Evolutionary conservation across 2,329 filamentous ascomycete species (phyloP).

Genomic region (Fusarium sp.): DNA sequence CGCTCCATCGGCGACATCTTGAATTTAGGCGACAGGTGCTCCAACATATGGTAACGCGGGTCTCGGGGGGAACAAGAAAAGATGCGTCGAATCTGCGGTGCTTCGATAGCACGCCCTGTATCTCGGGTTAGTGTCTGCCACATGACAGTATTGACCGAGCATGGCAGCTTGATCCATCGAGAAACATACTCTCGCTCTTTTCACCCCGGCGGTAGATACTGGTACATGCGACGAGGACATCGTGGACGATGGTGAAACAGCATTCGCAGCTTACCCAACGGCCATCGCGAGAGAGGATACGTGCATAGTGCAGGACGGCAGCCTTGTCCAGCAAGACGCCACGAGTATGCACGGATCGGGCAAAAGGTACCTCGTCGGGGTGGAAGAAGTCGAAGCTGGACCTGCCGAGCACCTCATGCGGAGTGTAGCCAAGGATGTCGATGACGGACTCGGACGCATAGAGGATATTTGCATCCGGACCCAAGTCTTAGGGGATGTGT

Average conservation of each 20-base stretch:
- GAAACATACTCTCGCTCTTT: slow-evolving; percentile 78
- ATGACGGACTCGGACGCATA: slow-evolving; percentile 87
- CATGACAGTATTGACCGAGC: neutral
- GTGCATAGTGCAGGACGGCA: slow-evolving; percentile 84
- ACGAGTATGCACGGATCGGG: slow-evolving; percentile 77
- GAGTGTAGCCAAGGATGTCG: slow-evolving; percentile 84
- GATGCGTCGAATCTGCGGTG: slow-evolving; percentile 80
- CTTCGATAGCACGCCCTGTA: slow-evolving; percentile 79
- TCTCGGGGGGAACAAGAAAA: slow-evolving; percentile 86
- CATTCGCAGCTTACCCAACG: slow-evolving; percentile 86
- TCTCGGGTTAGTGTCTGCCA: slow-evolving; percentile 15
- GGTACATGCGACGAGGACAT: slow-evolving; percentile 87
- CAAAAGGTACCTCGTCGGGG: slow-evolving; percentile 81
- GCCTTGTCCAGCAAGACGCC: slow-evolving; percentile 85
- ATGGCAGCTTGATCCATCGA: neutral
- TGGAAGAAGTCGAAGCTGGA: slow-evolving; percentile 91
- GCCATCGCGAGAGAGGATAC: slow-evolving; percentile 75
- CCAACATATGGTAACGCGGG: slow-evolving; percentile 90
- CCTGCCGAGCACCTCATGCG: slow-evolving; percentile 79
- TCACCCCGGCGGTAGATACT: slow-evolving; percentile 78
- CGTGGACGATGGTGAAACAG: slow-evolving; percentile 89
- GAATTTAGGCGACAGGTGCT: slow-evolving; percentile 87
- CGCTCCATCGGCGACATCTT: slow-evolving; percentile 71
- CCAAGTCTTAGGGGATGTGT: slow-evolving; percentile 64
- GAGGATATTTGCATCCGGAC: slow-evolving; percentile 80